Evolutionary conservation across 768 basidiomycete species (phyloP), one percentile per base, ranked within the genome.

Genomic region (Lentinula guzmanii): DNA sequence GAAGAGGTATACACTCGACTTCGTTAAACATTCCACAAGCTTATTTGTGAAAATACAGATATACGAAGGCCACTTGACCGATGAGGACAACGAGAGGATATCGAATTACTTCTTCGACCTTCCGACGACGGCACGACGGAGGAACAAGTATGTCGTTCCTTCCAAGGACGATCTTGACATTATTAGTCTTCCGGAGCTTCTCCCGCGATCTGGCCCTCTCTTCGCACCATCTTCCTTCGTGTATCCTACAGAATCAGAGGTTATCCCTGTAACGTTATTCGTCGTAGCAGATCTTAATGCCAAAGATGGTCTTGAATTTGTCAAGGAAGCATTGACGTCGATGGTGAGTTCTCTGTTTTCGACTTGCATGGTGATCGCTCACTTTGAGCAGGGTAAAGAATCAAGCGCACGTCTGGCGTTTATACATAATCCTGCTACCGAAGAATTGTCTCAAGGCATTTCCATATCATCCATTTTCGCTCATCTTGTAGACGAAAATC

Each of bases 91-190:
- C 7, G 75, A 75, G 5, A 77, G 79, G 35, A 80, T 91, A 58
- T 73, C 82, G 34, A 88, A 80, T 13, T 94, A 91, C 74, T 98
- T 98, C 75, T 98, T 96, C 69, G 93, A 96, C 67, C 80, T 95
- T 5, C 91, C 95, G 0, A 83, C 83, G 0, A 86, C 91, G 0
- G 78, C 78, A 45, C 76, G 79, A 60, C 80, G 88, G 10, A 76
- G 97, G n/a, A 98, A 93, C 71, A 77, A 74, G 31, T 84, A 90
- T 68, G 86, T 98, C 58, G 84, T 86, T 67, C 85, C 88, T 0
- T 65, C 77, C 37, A 68, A 78, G 2, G 78, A 78, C 16, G 74
- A 76, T 41, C 69, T 91, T 10, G 77, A 75, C 31, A 74, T 91
- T 28, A 70, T 82, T 61, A 84, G 82, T 65, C 68, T 91, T 9